Conservation (phyloP, 2,329 filamentous ascomycete genomes). For the Claviceps spartinae region DNA sequence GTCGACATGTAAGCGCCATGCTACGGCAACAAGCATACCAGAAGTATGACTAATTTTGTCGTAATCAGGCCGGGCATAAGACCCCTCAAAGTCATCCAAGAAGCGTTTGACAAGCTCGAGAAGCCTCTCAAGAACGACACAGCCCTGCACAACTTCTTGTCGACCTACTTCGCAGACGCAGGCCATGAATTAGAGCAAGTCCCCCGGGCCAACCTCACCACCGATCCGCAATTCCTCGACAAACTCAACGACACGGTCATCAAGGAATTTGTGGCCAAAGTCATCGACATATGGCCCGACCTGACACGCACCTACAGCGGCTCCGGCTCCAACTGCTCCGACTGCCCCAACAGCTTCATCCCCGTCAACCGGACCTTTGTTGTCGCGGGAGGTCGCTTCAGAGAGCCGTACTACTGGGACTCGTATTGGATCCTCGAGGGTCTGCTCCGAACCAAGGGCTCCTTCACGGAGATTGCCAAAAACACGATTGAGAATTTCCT, state of each 20-base stretch:
- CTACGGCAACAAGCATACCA: not conserved
- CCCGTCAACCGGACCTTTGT: slow-evolving; percentile 55
- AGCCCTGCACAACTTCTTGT: slow-evolving; percentile 47
- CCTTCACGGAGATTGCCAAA: slow-evolving; percentile 47
- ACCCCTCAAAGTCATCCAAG: slow-evolving; percentile 45
- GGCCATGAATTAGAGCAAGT: slow-evolving; percentile 48
- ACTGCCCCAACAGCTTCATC: slow-evolving; percentile 52
- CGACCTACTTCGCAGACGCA: slow-evolving; percentile 48
- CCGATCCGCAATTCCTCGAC: slow-evolving; percentile 43
- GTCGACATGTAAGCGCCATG: slow-evolving; percentile 45
- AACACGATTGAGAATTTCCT: slow-evolving; percentile 60
- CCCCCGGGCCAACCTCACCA: slow-evolving; percentile 34
- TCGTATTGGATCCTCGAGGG: slow-evolving; percentile 57
- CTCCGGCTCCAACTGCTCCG: slow-evolving; percentile 36
- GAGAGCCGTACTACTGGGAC: slow-evolving; percentile 61
- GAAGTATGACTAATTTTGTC: not conserved
- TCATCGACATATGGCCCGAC: slow-evolving; percentile 58
- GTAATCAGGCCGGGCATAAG: slow-evolving; percentile 40
- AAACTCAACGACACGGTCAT: slow-evolving; percentile 44
- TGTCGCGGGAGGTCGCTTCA: slow-evolving; percentile 57
- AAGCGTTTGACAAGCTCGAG: slow-evolving; percentile 43
- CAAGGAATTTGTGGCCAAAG: slow-evolving; percentile 45
- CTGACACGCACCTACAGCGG: slow-evolving; percentile 46
- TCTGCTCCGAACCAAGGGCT: slow-evolving; percentile 48
- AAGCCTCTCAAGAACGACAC: slow-evolving; percentile 51